Base-by-base conservation (phyloP, 768 basidiomycete species). In the Dioszegia aurantiaca region DNA sequence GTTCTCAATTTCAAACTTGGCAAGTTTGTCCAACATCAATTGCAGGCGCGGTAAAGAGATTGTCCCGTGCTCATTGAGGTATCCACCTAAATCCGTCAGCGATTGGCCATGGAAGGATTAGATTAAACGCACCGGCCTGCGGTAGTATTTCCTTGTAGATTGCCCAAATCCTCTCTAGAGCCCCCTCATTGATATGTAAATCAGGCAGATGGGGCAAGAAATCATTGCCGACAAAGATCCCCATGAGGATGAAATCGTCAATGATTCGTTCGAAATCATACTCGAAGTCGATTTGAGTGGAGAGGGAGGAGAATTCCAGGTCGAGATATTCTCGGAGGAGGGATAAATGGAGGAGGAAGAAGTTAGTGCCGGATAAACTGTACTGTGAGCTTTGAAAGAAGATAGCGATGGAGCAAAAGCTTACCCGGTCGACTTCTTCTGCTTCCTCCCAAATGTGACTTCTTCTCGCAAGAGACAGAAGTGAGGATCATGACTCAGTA, bases 381-480 rank as follows among this genome's bases (percentile, higher is more conserved):
- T 4, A 28, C 4, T 26, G 46, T 47, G 6, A 47, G 46, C 46
- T 33, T 10, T 47, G 9, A 3, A 71, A 33, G 6, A 19, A 37
- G 24, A 11, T 11, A 44, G 24, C 26, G 27, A 9, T 33, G 12
- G 24, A 27, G 40, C 23, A 16, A 16, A 23, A 27, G 69, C 63
- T 64, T 43, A 85, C 85, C 82, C 82, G 41, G 80, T 82, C 45
- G 81, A 81, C 78, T 90, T 93, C 80, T 83, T 89, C n/a, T 68
- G 62, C 78, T 84, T 78, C 24, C 90, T 87, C 8, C 95, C 94
- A 79, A 99, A 98, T 73, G 94, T 93, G 71, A 99, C 95, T 77
- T 99, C 95, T 78, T 99, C 95, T 55, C 95, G 85, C 65, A 99
- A 80, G 56, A 98, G 81, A 78, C 94, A 98, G 78, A 97, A 99